A percentile compares a stretch with the other conserved stretches of the same genome.
Evolutionary conservation across 2,329 filamentous ascomycete species (phyloP).

Genomic region (Ustulina deusta): DNA sequence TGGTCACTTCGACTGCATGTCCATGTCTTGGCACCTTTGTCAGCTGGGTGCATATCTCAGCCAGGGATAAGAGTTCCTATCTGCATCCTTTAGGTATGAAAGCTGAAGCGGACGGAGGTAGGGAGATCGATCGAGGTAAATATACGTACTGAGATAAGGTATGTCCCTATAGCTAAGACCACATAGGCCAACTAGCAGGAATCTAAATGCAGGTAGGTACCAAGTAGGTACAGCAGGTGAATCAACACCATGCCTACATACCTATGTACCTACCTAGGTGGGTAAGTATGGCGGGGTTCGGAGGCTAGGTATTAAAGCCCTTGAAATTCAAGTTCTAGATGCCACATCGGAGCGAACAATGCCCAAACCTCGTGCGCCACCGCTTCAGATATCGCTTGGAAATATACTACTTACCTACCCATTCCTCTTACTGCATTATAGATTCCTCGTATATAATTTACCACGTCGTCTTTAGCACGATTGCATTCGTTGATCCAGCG

Average conservation of each 20-base stretch:
- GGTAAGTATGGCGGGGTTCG: too few relatives aligned
- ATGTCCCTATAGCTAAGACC: too few relatives aligned
- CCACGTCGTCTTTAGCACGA: conserved; percentile 10
- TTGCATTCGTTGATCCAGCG: conserved; percentile 19
- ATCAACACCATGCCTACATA: too few relatives aligned
- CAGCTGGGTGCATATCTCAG: background rate
- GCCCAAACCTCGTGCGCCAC: background rate
- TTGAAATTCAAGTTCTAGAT: too few relatives aligned
- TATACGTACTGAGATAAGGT: too few relatives aligned
- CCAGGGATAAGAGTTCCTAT: conserved; percentile 6
- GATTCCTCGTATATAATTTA: conserved; percentile 3
- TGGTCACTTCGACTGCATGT: too few relatives aligned
- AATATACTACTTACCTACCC: background rate
- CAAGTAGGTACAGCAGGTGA: too few relatives aligned
- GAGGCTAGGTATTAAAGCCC: too few relatives aligned
- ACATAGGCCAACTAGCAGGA: too few relatives aligned
- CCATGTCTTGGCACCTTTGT: background rate
- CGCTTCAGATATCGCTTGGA: conserved; percentile 17
- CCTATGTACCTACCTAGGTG: background rate
- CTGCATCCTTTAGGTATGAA: background rate
- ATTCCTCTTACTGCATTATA: background rate
- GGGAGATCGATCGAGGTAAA: too few relatives aligned
- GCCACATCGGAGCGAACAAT: background rate
- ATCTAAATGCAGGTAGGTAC: too few relatives aligned
- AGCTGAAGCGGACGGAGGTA: background rate